Base-by-base conservation (phyloP, 1,284 basidiomycete genomes). In the Blastosporella zonata region DNA sequence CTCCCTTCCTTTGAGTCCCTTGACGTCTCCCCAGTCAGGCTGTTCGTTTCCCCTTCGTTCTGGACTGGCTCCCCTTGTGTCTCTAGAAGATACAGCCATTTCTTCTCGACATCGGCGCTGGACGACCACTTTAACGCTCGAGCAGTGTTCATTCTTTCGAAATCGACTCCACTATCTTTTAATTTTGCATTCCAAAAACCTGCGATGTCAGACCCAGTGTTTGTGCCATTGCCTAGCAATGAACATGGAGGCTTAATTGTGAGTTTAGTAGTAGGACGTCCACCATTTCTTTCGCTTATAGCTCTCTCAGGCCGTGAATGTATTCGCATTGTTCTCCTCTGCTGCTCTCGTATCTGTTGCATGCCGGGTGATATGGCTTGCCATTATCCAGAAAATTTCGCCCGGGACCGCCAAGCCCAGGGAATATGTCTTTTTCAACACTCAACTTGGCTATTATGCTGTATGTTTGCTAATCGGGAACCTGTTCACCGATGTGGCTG, bases 381-480 rank as follows among this genome's bases (percentile, higher is more conserved):
- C 68, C 41, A 39, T 72, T 41, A 62, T 58, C 44, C 61, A 63
- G 41, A 52, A 53, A 35, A 56, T 67, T 47, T 55, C 47, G 12
- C 55, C 61, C 25, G 37, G 55, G 38, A 49, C 44, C 10, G 29
- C 54, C 25, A 60, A 65, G 50, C 53, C 65, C 20, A 63, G 63
- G 53, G 79, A 81, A 61, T 77, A 74, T 34, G 64, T 80, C 46
- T 86, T 88, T 64, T 85, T 88, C 62, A 73, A 75, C 52, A 85
- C 84, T 5, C 84, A 84, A 53, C 72, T 87, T 9, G 86, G 86
- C 9, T 73, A 77, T 44, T 87, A 87, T 62, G 75, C 78, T 12
- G 72, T 70, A 37, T 85, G 79, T 57, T 69, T 89, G 45, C 70
- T 88, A 47, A 53, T 82, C 20, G 73, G 76, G 50, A 82, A 84